These are phyloP conservation scores for Cytospora chrysosperma DNA, from an alignment of 2,329 filamentous ascomycete species.

Conservation along the genomic window DNA sequence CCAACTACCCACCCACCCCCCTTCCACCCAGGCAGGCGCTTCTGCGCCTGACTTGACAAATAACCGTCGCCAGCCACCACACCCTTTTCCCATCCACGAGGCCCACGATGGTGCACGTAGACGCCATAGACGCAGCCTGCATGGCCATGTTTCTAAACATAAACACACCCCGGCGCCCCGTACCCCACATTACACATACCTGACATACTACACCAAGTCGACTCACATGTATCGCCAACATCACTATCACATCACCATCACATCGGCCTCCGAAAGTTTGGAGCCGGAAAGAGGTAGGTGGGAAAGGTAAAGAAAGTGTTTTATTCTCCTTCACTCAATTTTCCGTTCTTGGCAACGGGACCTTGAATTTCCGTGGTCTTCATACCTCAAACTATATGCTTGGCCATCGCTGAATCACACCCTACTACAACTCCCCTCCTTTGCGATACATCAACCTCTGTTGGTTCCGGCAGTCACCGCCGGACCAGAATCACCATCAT, in stretches of 20 bases:
- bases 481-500: not conserved
- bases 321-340: too few relatives aligned
- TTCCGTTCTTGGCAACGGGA: too few relatives aligned
- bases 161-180: not conserved
- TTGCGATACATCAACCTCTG: not conserved
- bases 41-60: not conserved
- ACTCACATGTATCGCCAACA: not conserved
- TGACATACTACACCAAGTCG: not conserved
- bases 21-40: not conserved
- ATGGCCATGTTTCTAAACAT: slow-evolving; percentile 12
- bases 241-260: not conserved
- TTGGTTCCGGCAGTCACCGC: not conserved
- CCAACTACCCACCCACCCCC: too few relatives aligned
- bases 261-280: not conserved
- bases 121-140: not conserved
- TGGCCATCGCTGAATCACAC: not conserved
- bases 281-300: not conserved
- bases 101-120: not conserved
- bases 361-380: not conserved
- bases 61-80: not conserved
- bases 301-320: too few relatives aligned
- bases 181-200: too few relatives aligned
- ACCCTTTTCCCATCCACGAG: not conserved
- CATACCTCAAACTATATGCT: not conserved
- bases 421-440: not conserved